Conservation (phyloP, 768 basidiomycete genomes). For the Boletus vinaceobasis region DNA sequence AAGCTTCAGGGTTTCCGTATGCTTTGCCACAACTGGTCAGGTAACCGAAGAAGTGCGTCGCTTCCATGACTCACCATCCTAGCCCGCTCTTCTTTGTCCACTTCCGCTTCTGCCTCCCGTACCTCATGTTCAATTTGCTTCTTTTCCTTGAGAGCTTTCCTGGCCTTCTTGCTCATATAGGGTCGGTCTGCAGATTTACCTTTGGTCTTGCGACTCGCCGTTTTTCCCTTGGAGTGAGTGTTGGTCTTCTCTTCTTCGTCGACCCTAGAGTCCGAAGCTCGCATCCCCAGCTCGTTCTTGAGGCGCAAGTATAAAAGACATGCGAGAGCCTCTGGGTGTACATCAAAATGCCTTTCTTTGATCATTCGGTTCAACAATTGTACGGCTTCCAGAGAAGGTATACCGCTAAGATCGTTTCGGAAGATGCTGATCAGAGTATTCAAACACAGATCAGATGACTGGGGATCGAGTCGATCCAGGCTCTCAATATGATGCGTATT, state of each 20-base stretch:
- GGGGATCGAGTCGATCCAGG: conserved; percentile 12
- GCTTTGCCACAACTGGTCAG: conserved; percentile 47
- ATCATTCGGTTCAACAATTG: conserved; percentile 93
- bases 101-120: conserved; percentile 89
- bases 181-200: conserved; percentile 57
- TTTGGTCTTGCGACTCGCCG: conserved; percentile 44
- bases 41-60: conserved; percentile 4
- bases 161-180: conserved; percentile 90
- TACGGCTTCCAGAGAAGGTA: conserved; percentile 81
- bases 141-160: conserved; percentile 80
- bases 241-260: conserved; percentile 50
- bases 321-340: conserved; percentile 84
- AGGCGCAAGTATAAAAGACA: conserved; percentile 84
- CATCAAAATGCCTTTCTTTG: conserved; percentile 86
- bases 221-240: conserved; percentile 36
- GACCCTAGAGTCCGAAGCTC: conserved; percentile 67
- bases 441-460: conserved; percentile 87
- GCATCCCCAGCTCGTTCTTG: conserved; percentile 77
- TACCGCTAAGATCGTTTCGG: conserved; percentile 74
- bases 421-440: conserved; percentile 80
- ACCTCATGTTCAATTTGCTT: conserved; percentile 90
- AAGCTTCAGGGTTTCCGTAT: conserved; percentile 97
- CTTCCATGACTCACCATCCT: conserved; percentile 56
- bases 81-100: conserved; percentile 88
- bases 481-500: conserved; percentile 1